Conservation (phyloP, 139 green algal species). For the Limnomonas spitsbergensis region DNA sequence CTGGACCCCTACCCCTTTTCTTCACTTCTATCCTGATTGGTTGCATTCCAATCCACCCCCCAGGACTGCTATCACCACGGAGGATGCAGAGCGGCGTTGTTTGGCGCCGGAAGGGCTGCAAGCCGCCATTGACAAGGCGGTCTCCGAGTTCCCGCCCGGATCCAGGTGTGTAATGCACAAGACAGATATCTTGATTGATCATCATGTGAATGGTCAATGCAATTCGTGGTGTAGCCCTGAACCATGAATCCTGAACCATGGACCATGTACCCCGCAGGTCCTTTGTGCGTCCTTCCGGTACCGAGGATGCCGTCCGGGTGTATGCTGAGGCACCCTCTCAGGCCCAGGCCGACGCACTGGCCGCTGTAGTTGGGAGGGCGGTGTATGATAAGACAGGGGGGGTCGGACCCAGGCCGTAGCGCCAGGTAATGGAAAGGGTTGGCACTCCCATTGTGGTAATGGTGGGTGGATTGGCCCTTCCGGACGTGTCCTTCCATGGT, state of each 20-base stretch:
- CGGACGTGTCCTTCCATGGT: no score
- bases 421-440: no score
- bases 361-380: constrained; percentile 46
- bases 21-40: no score
- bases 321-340: constrained; percentile 88
- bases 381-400: constrained; percentile 51
- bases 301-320: constrained; percentile 94
- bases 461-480: no score
- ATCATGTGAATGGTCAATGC: no score
- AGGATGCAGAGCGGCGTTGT: constrained; percentile 72
- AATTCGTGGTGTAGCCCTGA: no score
- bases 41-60: no score
- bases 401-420: constrained; percentile 28
- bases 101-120: constrained; percentile 66
- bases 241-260: no score
- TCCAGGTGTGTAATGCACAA: no score
- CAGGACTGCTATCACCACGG: constrained; percentile 63
- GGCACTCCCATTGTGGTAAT: no score
- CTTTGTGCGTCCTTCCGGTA: constrained; percentile 92
- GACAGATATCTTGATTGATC: no score
- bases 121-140: constrained; percentile 59
- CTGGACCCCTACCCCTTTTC: no score
- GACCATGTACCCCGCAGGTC: constrained; percentile 52
- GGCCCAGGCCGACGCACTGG: constrained; percentile 69
- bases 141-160: constrained; percentile 35